phyloP scores from a whole-genome alignment of 2,329 filamentous ascomycete species.

The Trichoderma breve region DNA sequence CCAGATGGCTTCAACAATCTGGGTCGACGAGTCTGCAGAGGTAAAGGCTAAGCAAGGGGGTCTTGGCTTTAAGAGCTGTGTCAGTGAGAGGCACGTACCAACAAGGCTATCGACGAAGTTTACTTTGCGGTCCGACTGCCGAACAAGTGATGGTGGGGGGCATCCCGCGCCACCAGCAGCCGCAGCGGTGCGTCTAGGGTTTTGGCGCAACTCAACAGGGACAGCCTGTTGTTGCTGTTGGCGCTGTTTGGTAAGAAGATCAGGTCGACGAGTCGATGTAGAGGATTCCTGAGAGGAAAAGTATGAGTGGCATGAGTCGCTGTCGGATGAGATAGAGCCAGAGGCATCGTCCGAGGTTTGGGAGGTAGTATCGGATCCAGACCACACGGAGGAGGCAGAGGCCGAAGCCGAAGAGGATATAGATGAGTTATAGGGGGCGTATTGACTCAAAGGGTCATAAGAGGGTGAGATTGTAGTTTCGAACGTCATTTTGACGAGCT shows the following conservation, averaged over 20 bases:
- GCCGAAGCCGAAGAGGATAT: conserved; percentile 74
- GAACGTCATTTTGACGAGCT: conserved; percentile 55
- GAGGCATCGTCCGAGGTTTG: conserved; percentile 69
- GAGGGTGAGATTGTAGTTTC: conserved; percentile 53
- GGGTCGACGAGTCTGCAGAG: conserved; percentile 82
- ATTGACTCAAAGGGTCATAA: conserved; percentile 47
- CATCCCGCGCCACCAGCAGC: conserved; percentile 56
- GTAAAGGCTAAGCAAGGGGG: conserved; percentile 35
- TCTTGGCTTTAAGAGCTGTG: conserved; percentile 18
- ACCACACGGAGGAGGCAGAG: conserved; percentile 65
- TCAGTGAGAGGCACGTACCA: conserved; percentile 66
- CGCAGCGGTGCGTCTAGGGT: conserved; percentile 57
- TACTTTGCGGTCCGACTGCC: conserved; percentile 87
- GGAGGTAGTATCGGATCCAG: conserved; percentile 70
- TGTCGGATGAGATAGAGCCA: conserved; percentile 59
- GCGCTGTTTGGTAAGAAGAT: conserved; percentile 23
- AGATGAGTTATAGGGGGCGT: conserved; percentile 65
- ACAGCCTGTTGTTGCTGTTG: conserved; percentile 36
- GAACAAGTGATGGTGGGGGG: conserved; percentile 71
- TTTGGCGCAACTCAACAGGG: conserved; percentile 62
- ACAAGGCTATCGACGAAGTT: conserved; percentile 96
- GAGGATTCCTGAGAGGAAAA: conserved; percentile 34
- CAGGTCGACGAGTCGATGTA: neutral
- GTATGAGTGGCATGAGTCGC: conserved; percentile 47
- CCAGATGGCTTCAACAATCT: conserved; percentile 98